phyloP scores from a whole-genome alignment of 2,329 filamentous ascomycete genomes.

The Ilyonectria destructans region DNA sequence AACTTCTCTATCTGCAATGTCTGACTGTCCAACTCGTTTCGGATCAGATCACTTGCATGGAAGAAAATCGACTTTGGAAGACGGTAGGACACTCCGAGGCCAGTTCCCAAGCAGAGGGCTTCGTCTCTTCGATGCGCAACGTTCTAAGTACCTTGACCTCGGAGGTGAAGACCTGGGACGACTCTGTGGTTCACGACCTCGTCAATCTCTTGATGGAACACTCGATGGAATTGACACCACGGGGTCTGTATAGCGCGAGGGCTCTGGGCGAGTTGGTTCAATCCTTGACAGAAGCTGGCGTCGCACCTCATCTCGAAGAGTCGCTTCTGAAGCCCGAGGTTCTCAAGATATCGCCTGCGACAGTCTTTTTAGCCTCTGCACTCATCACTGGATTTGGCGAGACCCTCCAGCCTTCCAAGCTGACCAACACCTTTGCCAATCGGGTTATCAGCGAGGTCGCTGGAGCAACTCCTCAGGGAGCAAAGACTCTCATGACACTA shows the following conservation, averaged over 20 bases:
- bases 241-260: slow-evolving; percentile 69
- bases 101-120: slow-evolving; percentile 59
- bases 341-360: slow-evolving; percentile 64
- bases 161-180: slow-evolving; percentile 58
- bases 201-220: slow-evolving; percentile 63
- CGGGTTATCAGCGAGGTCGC: slow-evolving; percentile 74
- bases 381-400: slow-evolving; percentile 69
- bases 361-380: slow-evolving; percentile 65
- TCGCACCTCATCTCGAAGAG: slow-evolving; percentile 62
- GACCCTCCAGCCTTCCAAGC: slow-evolving; percentile 63
- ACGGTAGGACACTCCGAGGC: slow-evolving; percentile 56
- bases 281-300: slow-evolving; percentile 62
- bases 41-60: slow-evolving; percentile 68
- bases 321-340: slow-evolving; percentile 63
- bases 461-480: slow-evolving; percentile 60
- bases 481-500: slow-evolving; percentile 65
- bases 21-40: slow-evolving; percentile 67
- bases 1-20: slow-evolving; percentile 68
- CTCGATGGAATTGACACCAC: slow-evolving; percentile 59
- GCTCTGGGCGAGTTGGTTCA: slow-evolving; percentile 67
- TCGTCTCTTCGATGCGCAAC: slow-evolving; percentile 60
- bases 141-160: slow-evolving; percentile 55
- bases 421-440: slow-evolving; percentile 70
- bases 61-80: slow-evolving; percentile 64
- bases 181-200: slow-evolving; percentile 59